Evolutionary conservation across 129 eudicot genomes (phyloP).

Genomic region (Cynara cardunculus): DNA sequence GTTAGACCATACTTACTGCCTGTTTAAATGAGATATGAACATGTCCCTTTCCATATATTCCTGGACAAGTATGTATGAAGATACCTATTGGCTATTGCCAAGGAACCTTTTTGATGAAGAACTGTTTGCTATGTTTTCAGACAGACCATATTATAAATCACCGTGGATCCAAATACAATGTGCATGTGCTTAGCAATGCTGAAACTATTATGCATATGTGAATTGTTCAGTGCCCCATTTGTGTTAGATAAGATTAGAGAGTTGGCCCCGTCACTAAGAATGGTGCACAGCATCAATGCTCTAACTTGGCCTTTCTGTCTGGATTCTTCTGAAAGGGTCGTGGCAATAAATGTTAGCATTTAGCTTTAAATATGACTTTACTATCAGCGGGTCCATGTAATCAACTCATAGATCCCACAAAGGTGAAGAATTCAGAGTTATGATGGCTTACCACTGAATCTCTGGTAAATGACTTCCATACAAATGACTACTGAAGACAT

Average conservation of each 20-base stretch:
- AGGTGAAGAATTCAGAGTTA: not conserved
- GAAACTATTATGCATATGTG: not conserved
- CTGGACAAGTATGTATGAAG: slow-evolving; percentile 12
- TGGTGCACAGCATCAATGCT: slow-evolving; percentile 3
- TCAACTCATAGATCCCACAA: not conserved
- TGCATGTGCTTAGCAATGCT: slow-evolving; percentile 5
- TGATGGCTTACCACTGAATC: not conserved
- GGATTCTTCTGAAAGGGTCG: slow-evolving; percentile 16
- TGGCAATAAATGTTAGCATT: slow-evolving; percentile 12
- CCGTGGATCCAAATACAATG: not conserved
- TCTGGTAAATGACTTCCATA: not conserved
- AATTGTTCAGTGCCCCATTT: slow-evolving; percentile 15
- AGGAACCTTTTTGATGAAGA: slow-evolving; percentile 8
- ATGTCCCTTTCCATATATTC: not conserved
- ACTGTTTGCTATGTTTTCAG: not conserved
- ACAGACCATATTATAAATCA: slow-evolving; percentile 16
- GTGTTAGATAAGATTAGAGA: slow-evolving; percentile 10
- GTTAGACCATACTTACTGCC: slow-evolving; percentile 5
- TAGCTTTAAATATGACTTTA: slow-evolving; percentile 3
- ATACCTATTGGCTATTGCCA: slow-evolving; percentile 9
- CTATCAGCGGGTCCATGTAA: not conserved
- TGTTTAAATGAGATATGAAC: slow-evolving; percentile 10
- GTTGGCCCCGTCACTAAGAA: slow-evolving; percentile 7
- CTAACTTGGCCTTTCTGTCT: slow-evolving; percentile 10
- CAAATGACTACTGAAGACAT: not conserved